Evolutionary conservation across 108 stramenopile genomes (phyloP).

Genomic region (Stephanodiscus minutulus): DNA sequence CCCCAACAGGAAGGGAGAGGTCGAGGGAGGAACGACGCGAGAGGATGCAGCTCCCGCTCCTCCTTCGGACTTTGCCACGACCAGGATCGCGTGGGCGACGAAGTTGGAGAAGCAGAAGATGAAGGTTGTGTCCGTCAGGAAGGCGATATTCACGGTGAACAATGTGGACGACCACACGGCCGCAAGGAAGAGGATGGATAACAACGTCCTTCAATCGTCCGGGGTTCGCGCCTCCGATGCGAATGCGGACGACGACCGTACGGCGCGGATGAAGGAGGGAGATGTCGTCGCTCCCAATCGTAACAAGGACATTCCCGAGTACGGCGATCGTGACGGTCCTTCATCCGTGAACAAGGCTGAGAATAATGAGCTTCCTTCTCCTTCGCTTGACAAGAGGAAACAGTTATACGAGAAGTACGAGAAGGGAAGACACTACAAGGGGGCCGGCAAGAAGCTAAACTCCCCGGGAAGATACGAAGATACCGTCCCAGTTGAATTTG

Average conservation of each 20-base stretch:
- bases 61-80: not conserved
- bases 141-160: not conserved
- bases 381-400: not conserved
- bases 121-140: not conserved
- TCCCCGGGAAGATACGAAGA: not conserved
- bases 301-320: not conserved
- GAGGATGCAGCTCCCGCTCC: not conserved
- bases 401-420: not conserved
- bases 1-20: not conserved
- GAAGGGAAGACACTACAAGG: not conserved
- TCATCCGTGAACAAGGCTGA: not conserved
- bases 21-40: not conserved
- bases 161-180: not conserved
- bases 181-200: not conserved
- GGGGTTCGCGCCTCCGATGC: not conserved
- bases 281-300: not conserved
- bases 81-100: slow-evolving; percentile 5
- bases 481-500: not conserved
- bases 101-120: slow-evolving; percentile 5
- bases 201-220: not conserved
- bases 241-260: not conserved
- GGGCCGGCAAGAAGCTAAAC: not conserved
- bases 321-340: no score
- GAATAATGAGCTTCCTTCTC: not conserved
- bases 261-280: not conserved